Conservation (phyloP, 2,329 filamentous ascomycete species). For the Aphanoascus verrucosus region DNA sequence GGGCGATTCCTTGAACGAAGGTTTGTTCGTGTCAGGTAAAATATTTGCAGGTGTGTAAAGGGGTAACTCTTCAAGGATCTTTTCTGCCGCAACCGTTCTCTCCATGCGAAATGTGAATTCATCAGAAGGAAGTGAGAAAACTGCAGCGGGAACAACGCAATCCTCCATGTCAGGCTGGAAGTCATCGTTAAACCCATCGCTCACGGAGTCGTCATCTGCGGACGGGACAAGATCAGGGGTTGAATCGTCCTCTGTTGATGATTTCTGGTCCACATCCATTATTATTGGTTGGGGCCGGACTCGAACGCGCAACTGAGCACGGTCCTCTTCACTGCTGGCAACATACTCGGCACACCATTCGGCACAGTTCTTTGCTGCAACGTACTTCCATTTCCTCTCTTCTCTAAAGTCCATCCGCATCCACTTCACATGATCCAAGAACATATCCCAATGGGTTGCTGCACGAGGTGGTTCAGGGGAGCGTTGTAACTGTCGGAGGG, state of each 20-base stretch:
- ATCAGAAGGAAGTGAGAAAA: constrained; percentile 72
- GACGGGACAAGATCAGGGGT: constrained; percentile 60
- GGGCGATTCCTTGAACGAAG: constrained; percentile 49
- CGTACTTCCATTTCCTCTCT: constrained; percentile 86
- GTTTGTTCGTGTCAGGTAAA: constrained; percentile 48
- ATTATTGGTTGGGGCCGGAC: constrained; percentile 36
- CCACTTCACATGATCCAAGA: constrained; percentile 91
- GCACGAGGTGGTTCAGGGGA: constrained; percentile 68
- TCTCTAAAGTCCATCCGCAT: constrained; percentile 94
- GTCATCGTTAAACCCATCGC: constrained; percentile 39
- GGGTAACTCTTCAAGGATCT: constrained; percentile 68
- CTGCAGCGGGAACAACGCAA: constrained; percentile 55
- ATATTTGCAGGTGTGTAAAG: constrained; percentile 56
- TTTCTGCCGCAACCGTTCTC: constrained; percentile 62
- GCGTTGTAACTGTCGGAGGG: constrained; percentile 75
- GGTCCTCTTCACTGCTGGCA: constrained; percentile 51
- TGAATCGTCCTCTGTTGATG: constrained; percentile 32
- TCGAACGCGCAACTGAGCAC: constrained; percentile 57
- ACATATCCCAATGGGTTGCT: constrained; percentile 70
- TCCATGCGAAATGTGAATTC: constrained; percentile 71
- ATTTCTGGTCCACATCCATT: constrained; percentile 21
- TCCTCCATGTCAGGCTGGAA: constrained; percentile 35
- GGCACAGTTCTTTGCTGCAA: constrained; percentile 68
- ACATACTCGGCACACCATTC: constrained; percentile 77
- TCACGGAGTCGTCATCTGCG: constrained; percentile 48